These are phyloP conservation scores for Aspergillus asperescens DNA, from an alignment of 495 filamentous ascomycete genomes.

Conservation along the genomic window DNA sequence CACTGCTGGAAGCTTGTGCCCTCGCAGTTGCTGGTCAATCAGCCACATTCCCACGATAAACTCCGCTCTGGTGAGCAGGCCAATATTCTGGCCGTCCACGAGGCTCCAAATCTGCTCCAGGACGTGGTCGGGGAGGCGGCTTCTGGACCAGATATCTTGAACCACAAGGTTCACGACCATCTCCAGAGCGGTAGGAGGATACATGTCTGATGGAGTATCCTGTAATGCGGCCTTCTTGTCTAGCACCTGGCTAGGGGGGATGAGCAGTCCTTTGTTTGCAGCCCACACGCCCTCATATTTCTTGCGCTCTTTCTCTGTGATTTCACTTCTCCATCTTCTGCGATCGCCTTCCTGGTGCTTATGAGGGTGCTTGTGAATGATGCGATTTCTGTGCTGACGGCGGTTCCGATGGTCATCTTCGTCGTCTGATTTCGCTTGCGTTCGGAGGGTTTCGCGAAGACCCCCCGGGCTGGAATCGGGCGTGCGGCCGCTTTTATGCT, in stretches of 20 bases:
- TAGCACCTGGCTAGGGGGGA: slow-evolving; percentile 22
- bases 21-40: slow-evolving; percentile 82
- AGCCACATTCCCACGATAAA: slow-evolving; percentile 97
- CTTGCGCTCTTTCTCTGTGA: slow-evolving; percentile 73
- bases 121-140: slow-evolving; percentile 59
- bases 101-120: slow-evolving; percentile 82
- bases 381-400: slow-evolving; percentile 36
- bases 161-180: slow-evolving; percentile 74
- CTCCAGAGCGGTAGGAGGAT: slow-evolving; percentile 36
- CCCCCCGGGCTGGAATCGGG: slow-evolving; percentile 52
- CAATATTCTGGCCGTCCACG: slow-evolving; percentile 60
- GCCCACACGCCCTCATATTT: slow-evolving; percentile 98
- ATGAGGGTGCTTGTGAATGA: slow-evolving; percentile 65
- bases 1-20: slow-evolving; percentile 75
- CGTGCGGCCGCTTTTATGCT: slow-evolving; percentile 31
- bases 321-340: slow-evolving; percentile 72
- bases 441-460: slow-evolving; percentile 71
- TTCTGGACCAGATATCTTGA: slow-evolving; percentile 80
- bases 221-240: neutral
- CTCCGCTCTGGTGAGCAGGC: slow-evolving; percentile 65
- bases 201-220: slow-evolving; percentile 7
- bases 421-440: slow-evolving; percentile 52
- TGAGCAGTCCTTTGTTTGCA: slow-evolving; percentile 72
- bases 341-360: slow-evolving; percentile 85
- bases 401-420: slow-evolving; percentile 41